These are phyloP conservation scores for Suillus hirtellus DNA, from an alignment of 768 basidiomycete genomes.

Conservation along the genomic window DNA sequence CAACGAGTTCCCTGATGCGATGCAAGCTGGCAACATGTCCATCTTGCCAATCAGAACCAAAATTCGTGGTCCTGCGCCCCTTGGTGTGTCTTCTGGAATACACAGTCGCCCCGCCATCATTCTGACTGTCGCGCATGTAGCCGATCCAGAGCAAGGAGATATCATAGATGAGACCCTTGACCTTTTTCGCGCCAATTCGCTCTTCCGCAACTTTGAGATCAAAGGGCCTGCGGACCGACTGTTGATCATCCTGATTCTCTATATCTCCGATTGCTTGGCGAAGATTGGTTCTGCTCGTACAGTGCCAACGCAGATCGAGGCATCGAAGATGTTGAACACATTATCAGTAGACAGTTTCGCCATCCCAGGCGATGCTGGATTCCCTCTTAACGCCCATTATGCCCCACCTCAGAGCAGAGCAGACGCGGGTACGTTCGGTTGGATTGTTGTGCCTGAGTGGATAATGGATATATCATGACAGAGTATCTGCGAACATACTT, in stretches of 20 bases:
- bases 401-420: constrained; percentile 71
- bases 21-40: constrained; percentile 86
- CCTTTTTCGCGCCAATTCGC: constrained; percentile 97
- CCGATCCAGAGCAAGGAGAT: constrained; percentile 77
- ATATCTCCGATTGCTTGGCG: constrained; percentile 94
- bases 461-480: constrained; percentile 32
- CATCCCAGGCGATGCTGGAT: constrained; percentile 94
- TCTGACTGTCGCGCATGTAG: constrained; percentile 40
- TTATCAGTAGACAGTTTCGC: constrained; percentile 92
- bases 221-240: constrained; percentile 95
- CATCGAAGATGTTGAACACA: constrained; percentile 84
- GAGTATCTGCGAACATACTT: constrained; percentile 92
- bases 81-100: constrained; percentile 46
- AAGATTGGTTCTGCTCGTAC: constrained; percentile 78
- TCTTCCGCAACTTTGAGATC: constrained; percentile 99
- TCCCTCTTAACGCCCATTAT: constrained; percentile 91
- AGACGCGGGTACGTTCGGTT: constrained; percentile 68
- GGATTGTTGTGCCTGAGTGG: neutral
- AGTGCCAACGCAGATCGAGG: constrained; percentile 77
- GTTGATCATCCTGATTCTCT: constrained; percentile 96
- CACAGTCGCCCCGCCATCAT: constrained; percentile 16
- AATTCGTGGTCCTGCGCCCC: constrained; percentile 89
- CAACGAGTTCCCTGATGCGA: constrained; percentile 80
- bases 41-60: constrained; percentile 90
- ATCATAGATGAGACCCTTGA: constrained; percentile 96